phyloP scores from a whole-genome alignment of 1,284 basidiomycete genomes.

The Thelephora terrestris region DNA sequence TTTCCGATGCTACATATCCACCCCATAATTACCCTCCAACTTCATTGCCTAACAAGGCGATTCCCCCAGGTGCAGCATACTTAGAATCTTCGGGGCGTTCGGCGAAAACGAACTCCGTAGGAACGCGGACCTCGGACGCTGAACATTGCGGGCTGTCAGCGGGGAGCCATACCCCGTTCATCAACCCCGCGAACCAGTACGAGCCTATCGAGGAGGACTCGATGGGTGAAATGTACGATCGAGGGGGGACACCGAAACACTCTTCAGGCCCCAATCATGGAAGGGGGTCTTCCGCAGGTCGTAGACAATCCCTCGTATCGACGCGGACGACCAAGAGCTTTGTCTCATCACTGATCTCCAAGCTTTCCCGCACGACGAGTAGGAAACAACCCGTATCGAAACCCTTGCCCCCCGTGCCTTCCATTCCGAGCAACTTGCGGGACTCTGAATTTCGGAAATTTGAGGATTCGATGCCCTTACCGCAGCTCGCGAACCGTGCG shows the following conservation, averaged over 20 bases:
- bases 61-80: not conserved
- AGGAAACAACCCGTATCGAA: slow-evolving; percentile 27
- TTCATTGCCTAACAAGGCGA: slow-evolving; percentile 1
- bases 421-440: slow-evolving; percentile 31
- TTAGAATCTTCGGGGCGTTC: not conserved
- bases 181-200: too few relatives aligned
- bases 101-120: too few relatives aligned
- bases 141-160: too few relatives aligned
- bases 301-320: slow-evolving; percentile 35
- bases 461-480: slow-evolving; percentile 39
- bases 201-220: slow-evolving; percentile 10
- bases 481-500: slow-evolving; percentile 43
- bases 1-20: slow-evolving; percentile 12
- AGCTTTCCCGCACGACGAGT: slow-evolving; percentile 28
- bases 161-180: too few relatives aligned
- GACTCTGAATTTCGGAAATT: slow-evolving; percentile 31
- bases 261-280: not conserved
- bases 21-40: slow-evolving; percentile 7
- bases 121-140: too few relatives aligned
- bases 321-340: slow-evolving; percentile 28
- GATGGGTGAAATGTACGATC: slow-evolving; percentile 3
- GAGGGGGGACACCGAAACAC: slow-evolving; percentile 5
- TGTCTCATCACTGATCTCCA: slow-evolving; percentile 40
- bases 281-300: slow-evolving; percentile 3
- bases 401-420: slow-evolving; percentile 47